Evolutionary conservation across 2,329 filamentous ascomycete genomes (phyloP), one percentile per base, ranked within the genome.

Genomic region (Talaromyces albobiverticillius): DNA sequence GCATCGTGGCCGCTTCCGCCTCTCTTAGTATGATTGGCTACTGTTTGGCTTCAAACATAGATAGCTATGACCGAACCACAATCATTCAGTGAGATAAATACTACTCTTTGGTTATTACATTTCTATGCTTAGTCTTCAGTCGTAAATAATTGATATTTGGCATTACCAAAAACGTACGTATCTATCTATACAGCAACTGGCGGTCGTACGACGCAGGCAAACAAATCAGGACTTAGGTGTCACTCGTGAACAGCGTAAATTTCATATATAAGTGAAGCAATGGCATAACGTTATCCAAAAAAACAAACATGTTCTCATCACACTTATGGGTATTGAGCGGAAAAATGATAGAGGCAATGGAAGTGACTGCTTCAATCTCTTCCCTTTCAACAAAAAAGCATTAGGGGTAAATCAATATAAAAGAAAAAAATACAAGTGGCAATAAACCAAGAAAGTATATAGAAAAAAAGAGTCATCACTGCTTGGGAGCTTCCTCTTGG

Each of bases 281-380:
- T 8, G 20, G 38, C 38, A 47, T 11, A 51, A 42, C 40, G 2
- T 41, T 42, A 41, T 43, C 26, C 16, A 45, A 14, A 29, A 29
- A 5, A 31, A 41, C 31, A 51, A 47, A 55, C 36, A 51, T 51
- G 41, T 34, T 47, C 47, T 55, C 47, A 51, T 55, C 53, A 54
- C 40, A 54, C 46, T 55, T 40, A 23, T 50, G 53, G 53, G 53
- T 55, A 55, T 55, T 55, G 53, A 55, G 49, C 53, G 9, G 29
- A 36, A 51, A 52, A 51, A 31, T 40, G 22, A 38, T 46, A 29
- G 20, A 6, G 49, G 6, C 23, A 34, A 34, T 34, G 32, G 11
- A 32, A 34, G 32, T 34, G 36, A n/a, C 36, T 38, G 36, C 36
- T 50, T 40, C 47, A 50, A 42, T 41, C 25, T 38, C 26, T 29